Evolutionary conservation across 495 filamentous ascomycete genomes (phyloP).

Genomic region (Collariella sp.): DNA sequence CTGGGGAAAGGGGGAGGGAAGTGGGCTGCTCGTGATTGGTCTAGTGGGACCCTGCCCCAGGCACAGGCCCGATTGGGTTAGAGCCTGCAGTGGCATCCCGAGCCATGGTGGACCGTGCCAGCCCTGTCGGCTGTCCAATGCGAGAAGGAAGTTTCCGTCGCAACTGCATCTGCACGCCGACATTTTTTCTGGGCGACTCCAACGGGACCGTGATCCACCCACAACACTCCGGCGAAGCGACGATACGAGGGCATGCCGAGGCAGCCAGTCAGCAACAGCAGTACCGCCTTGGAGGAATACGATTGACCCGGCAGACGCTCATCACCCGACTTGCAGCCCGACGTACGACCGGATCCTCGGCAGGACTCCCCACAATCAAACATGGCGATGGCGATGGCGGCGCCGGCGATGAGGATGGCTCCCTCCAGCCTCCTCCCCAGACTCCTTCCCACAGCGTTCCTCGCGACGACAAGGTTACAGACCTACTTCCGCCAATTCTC

Average conservation of each 20-base stretch:
- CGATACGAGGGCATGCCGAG: constrained; percentile 6
- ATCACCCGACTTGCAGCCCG: neutral
- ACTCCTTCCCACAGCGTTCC: constrained; percentile 32
- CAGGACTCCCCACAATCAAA: neutral
- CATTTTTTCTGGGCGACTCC: constrained; percentile 20
- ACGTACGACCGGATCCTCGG: neutral
- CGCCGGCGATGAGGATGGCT: constrained; percentile 28
- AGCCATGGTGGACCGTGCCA: constrained; percentile 24
- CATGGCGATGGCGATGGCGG: constrained; percentile 37
- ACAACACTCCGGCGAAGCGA: constrained; percentile 5
- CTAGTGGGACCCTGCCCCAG: constrained; percentile 27
- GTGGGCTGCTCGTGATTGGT: constrained; percentile 34
- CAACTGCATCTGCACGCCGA: constrained; percentile 11
- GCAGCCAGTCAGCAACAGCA: neutral
- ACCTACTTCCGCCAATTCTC: constrained; percentile 34
- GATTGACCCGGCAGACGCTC: neutral
- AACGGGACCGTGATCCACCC: constrained; percentile 11
- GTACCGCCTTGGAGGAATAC: neutral
- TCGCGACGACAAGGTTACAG: constrained; percentile 33
- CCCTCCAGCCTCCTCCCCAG: constrained; percentile 25
- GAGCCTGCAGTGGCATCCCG: constrained; percentile 10
- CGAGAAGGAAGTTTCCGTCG: constrained; percentile 15
- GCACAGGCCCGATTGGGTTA: constrained; percentile 22
- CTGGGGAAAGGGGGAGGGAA: constrained; percentile 36
- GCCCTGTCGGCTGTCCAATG: constrained; percentile 5